Base-by-base conservation (phyloP, 129 eudicot species). In the Flaveria brownii region DNA sequence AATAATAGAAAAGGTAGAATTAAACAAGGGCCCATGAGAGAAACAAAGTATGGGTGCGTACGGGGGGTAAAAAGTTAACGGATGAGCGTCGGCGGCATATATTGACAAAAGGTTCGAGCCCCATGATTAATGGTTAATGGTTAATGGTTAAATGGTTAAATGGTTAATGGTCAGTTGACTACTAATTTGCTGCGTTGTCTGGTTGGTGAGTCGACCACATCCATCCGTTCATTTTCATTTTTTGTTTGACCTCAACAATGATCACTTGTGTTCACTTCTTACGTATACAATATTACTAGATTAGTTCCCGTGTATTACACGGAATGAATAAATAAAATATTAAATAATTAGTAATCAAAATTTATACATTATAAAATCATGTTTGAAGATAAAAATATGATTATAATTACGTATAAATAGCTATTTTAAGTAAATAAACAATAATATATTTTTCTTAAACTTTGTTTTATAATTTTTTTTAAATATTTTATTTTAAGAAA, bases 41-140 rank as follows among this genome's bases (percentile, higher is more conserved):
- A 69, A 15, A 26, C 11, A 70, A 77, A 59, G 81, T 45, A 78
- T 78, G 64, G 66, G 77, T 78, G 39, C 72, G 82, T 78, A 71
- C 82, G 72, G 72, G 77, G 77, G 62, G 57, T 15, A 59, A 60
- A 57, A 7, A 26, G 36, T 63, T 14, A 77, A 30, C 45, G 68
- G 54, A 52, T 67, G 17, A 68, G n/a, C 82, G 64, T 78, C 62
- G 80, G 73, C 52, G 52, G 6, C 72, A 33, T 43, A 77, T 77
- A 67, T 39, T 2, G 74, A 77, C 74, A 77, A 77, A 67, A 22
- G 77, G 30, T 61, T 79, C 78, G 67, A 79, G 80, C 74, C 51
- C 22, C 2, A 5, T 42, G 46, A 0, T 30, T 30, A 30, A 3
- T 30, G 36, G 0, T 30, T 30, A 30, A 30, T 26, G 3, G 30